These are phyloP conservation scores for Serendipita vermifera DNA, from an alignment of 768 basidiomycete species.

Conservation along the genomic window DNA sequence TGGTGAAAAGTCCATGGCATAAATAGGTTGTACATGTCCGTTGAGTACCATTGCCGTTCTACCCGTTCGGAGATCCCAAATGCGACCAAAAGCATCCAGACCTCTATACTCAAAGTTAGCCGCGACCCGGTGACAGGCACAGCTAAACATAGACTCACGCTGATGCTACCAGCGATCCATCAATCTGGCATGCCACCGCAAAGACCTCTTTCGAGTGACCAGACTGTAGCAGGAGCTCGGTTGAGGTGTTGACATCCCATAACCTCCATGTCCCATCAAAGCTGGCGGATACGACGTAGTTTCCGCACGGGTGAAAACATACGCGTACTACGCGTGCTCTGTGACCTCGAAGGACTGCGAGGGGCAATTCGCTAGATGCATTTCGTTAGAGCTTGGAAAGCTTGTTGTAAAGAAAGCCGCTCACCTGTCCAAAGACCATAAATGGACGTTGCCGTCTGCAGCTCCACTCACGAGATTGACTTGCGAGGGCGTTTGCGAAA, in stretches of 20 bases:
- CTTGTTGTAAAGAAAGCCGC: slow-evolving; percentile 14
- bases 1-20: slow-evolving; percentile 83
- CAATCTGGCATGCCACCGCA: slow-evolving; percentile 87
- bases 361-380: slow-evolving; percentile 57
- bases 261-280: slow-evolving; percentile 96
- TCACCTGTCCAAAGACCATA: slow-evolving; percentile 83
- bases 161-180: slow-evolving; percentile 84
- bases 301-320: slow-evolving; percentile 91
- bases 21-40: slow-evolving; percentile 88
- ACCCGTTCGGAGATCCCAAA: slow-evolving; percentile 94
- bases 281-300: slow-evolving; percentile 86
- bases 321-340: slow-evolving; percentile 83
- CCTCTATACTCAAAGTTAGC: slow-evolving; percentile 40
- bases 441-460: slow-evolving; percentile 69
- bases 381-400: not conserved
- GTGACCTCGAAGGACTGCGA: slow-evolving; percentile 83
- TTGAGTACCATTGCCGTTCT: slow-evolving; percentile 96
- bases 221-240: slow-evolving; percentile 82
- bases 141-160: slow-evolving; percentile 43
- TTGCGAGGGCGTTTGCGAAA: slow-evolving; percentile 44
- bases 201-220: slow-evolving; percentile 97
- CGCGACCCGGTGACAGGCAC: not conserved
- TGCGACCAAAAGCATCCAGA: slow-evolving; percentile 88
- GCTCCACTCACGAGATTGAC: slow-evolving; percentile 88
- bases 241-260: slow-evolving; percentile 79